phyloP scores from a whole-genome alignment of 345 rosid species.

The Salix koriyanagi region DNA sequence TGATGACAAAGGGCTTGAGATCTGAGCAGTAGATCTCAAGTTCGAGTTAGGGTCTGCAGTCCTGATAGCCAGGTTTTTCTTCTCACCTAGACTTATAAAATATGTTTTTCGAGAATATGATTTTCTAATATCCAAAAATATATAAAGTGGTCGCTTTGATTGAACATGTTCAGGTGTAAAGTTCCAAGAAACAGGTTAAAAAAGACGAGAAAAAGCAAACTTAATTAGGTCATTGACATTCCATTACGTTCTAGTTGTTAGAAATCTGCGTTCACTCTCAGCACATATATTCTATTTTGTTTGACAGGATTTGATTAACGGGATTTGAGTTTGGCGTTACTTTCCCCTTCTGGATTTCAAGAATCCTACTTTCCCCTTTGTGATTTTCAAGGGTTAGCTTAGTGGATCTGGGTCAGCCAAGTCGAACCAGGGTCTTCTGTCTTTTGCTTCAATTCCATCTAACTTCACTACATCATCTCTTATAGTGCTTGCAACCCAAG shows the following conservation, averaged over 20 bases:
- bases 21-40: no score
- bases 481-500: conserved; percentile 79
- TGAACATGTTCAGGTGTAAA: background rate
- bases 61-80: no score
- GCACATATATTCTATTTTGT: background rate
- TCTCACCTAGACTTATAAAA: no score
- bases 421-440: background rate
- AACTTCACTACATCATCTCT: conserved; percentile 23
- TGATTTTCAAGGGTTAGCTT: background rate
- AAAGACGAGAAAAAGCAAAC: background rate
- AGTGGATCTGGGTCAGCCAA: background rate
- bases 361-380: background rate
- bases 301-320: background rate
- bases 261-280: background rate
- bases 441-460: background rate
- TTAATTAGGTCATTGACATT: background rate
- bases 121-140: no score
- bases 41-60: no score
- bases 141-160: background rate
- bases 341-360: background rate
- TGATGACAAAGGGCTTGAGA: no score
- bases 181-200: background rate
- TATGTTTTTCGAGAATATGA: no score
- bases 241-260: background rate
- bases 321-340: background rate